phyloP scores from a whole-genome alignment of 768 basidiomycete genomes.

The Pisolithus albus region DNA sequence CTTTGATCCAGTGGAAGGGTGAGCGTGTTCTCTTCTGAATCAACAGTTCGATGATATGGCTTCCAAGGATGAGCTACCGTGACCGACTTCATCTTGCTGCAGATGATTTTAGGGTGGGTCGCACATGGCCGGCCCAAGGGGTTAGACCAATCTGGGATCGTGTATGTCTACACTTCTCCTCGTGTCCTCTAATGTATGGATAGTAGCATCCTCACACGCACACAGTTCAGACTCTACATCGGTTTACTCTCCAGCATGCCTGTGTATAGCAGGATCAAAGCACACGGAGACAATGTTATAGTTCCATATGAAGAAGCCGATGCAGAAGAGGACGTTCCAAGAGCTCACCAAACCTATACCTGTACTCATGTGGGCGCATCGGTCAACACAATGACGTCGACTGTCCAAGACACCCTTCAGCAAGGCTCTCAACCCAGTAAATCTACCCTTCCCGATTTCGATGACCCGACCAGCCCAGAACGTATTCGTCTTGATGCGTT shows the following conservation, averaged over 20 bases:
- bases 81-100: constrained; percentile 23
- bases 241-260: constrained; percentile 25
- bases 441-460: constrained; percentile 17
- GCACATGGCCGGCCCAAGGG: constrained; percentile 22
- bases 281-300: constrained; percentile 15
- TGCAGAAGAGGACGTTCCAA: constrained; percentile 16
- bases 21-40: not conserved
- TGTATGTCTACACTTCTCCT: constrained; percentile 8
- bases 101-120: constrained; percentile 27
- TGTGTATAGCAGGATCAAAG: constrained; percentile 24
- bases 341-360: constrained; percentile 14
- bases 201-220: not conserved
- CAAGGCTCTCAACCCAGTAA: constrained; percentile 24
- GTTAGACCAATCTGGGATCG: constrained; percentile 27
- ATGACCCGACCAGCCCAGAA: constrained; percentile 7
- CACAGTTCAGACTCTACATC: constrained; percentile 27
- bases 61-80: constrained; percentile 9
- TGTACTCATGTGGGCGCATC: constrained; percentile 1
- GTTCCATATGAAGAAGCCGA: constrained; percentile 28
- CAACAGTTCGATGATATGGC: not conserved
- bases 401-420: constrained; percentile 26
- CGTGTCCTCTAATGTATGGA: not conserved
- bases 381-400: not conserved
- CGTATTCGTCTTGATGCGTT: constrained; percentile 39
- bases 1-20: too few species aligned